These are phyloP conservation scores for Hypomontagnella monticulosa DNA, from an alignment of 495 filamentous ascomycete species.

Conservation along the genomic window DNA sequence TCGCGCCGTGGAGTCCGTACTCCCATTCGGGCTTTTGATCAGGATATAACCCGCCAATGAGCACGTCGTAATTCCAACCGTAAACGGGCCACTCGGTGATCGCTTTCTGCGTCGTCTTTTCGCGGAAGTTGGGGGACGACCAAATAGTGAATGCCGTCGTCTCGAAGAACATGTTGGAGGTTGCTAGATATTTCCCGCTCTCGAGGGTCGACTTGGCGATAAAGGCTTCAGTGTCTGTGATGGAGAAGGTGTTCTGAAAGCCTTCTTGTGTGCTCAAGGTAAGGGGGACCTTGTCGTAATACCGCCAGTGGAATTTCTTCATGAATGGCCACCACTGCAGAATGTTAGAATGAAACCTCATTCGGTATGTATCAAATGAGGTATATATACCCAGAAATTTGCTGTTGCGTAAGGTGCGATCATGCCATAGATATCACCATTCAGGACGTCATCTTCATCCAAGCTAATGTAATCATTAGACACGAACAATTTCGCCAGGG, in stretches of 20 bases:
- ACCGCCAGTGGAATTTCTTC: conserved; percentile 60
- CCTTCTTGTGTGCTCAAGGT: conserved; percentile 54
- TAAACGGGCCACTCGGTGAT: conserved; percentile 59
- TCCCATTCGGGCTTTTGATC: conserved; percentile 61
- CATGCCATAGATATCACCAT: conserved; percentile 59
- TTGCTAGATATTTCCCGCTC: conserved; percentile 57
- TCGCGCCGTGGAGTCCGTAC: conserved; percentile 54
- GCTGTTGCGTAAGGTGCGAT: conserved; percentile 61
- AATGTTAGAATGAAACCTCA: background rate
- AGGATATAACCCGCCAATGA: conserved; percentile 60
- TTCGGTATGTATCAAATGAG: background rate
- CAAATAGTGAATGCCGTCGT: conserved; percentile 57
- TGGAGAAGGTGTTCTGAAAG: conserved; percentile 63
- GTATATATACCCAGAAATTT: conserved; percentile 54
- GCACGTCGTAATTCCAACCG: conserved; percentile 61
- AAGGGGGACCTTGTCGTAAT: conserved; percentile 57
- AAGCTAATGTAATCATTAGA: conserved; percentile 42
- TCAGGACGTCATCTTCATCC: conserved; percentile 55
- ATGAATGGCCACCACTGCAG: conserved; percentile 62
- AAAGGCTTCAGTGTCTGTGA: conserved; percentile 54
- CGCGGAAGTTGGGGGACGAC: conserved; percentile 60
- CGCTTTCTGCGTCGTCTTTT: conserved; percentile 55
- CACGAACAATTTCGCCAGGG: background rate
- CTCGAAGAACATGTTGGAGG: conserved; percentile 61
- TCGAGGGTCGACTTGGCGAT: conserved; percentile 55